Conservation (phyloP, 2,329 filamentous ascomycete genomes). For the Fusarium heterosporum region DNA sequence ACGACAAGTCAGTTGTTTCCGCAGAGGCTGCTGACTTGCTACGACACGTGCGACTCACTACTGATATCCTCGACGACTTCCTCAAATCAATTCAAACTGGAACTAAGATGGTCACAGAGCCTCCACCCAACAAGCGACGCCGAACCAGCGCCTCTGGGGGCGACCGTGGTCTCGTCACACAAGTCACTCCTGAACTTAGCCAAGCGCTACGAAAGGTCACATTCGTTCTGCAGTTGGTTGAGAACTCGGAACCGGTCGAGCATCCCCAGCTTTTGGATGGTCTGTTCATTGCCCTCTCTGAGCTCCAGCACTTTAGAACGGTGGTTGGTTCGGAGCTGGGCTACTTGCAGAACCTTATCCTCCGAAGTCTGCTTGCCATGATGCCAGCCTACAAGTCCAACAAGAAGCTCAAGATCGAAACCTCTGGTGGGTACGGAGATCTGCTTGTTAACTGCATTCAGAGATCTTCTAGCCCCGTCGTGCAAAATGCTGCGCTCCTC, state of each 20-base stretch:
- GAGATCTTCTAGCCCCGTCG: conserved; percentile 89
- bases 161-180: conserved; percentile 68
- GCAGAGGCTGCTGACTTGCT: conserved; percentile 78
- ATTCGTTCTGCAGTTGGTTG: conserved; percentile 88
- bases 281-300: conserved; percentile 86
- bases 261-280: conserved; percentile 82
- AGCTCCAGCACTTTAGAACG: conserved; percentile 85
- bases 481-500: conserved; percentile 91
- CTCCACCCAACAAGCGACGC: conserved; percentile 81
- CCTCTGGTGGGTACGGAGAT: conserved; percentile 85
- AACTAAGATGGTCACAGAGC: conserved; percentile 77
- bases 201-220: conserved; percentile 80
- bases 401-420: conserved; percentile 74
- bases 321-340: conserved; percentile 87
- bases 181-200: conserved; percentile 73
- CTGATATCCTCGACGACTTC: conserved; percentile 77
- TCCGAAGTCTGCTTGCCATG: conserved; percentile 85
- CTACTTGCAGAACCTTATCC: conserved; percentile 87
- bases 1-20: conserved; percentile 56
- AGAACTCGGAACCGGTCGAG: conserved; percentile 79
- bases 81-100: conserved; percentile 79
- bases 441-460: conserved; percentile 94
- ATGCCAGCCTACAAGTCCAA: conserved; percentile 78
- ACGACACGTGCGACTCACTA: conserved; percentile 77
- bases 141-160: conserved; percentile 80